A percentile compares a stretch with the other conserved stretches of the same genome.
Evolutionary conservation across 1,284 basidiomycete species (phyloP).

Genomic region (Ceratobasidium sp.): DNA sequence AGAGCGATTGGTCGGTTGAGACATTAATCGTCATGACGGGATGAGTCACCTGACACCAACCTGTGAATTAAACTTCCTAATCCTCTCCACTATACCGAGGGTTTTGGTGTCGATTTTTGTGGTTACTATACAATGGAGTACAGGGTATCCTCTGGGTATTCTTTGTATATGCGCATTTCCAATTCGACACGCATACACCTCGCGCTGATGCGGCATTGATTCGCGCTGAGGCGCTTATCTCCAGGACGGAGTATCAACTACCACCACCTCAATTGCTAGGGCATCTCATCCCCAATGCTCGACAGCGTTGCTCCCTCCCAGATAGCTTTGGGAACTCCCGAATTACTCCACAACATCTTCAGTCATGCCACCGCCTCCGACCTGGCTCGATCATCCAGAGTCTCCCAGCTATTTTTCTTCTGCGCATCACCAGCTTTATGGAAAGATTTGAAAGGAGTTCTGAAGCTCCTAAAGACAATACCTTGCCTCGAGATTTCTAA

Average conservation of each 20-base stretch:
- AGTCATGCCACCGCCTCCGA: background rate
- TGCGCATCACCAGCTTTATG: constrained; percentile 17
- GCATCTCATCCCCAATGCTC: background rate
- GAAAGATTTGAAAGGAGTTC: constrained; percentile 16
- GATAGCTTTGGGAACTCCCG: background rate
- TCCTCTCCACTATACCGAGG: no score
- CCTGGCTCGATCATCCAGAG: constrained; percentile 10
- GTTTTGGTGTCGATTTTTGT: no score
- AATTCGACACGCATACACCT: constrained; percentile 6
- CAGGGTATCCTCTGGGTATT: no score
- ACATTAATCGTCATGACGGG: background rate
- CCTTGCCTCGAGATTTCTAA: background rate
- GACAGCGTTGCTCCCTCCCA: background rate
- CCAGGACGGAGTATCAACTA: background rate
- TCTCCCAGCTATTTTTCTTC: constrained; percentile 29
- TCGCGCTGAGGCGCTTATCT: background rate
- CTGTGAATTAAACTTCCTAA: no score
- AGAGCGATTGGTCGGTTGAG: background rate
- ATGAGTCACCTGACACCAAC: no score
- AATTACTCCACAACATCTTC: background rate
- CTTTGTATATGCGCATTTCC: background rate
- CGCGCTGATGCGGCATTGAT: constrained; percentile 1
- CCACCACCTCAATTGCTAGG: background rate
- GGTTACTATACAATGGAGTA: no score
- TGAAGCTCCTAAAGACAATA: constrained; percentile 11